phyloP scores from a whole-genome alignment of 805 yeast species.

The Scheffersomyces amazonensis region DNA sequence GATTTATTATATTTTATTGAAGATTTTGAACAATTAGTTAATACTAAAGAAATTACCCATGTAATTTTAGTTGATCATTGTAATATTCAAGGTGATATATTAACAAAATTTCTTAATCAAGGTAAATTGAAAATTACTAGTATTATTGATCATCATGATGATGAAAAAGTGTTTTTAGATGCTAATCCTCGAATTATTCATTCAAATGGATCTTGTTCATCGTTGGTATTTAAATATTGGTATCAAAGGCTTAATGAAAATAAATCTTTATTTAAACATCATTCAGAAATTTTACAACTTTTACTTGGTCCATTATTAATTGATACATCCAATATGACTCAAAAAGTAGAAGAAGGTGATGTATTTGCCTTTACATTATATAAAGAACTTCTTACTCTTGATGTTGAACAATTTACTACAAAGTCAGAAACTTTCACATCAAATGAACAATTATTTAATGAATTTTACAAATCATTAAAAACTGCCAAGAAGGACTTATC shows the following conservation, averaged over 20 bases:
- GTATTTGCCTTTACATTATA: conserved; percentile 40
- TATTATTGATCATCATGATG: conserved; percentile 88
- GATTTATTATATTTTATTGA: conserved; percentile 62
- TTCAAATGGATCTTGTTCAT: conserved; percentile 74
- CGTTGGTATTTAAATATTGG: conserved; percentile 70
- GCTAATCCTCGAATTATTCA: conserved; percentile 62
- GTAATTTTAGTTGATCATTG: conserved; percentile 79
- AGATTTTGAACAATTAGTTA: conserved; percentile 43
- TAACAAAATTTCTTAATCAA: conserved; percentile 23
- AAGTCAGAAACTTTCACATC: not conserved
- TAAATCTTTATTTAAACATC: conserved; percentile 12
- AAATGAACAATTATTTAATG: conserved; percentile 1
- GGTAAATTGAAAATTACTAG: conserved; percentile 13
- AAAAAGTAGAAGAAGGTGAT: conserved; percentile 65
- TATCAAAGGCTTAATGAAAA: conserved; percentile 17
- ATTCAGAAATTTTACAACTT: conserved; percentile 41
- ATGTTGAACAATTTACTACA: not conserved
- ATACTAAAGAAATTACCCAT: conserved; percentile 8
- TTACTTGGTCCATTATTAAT: conserved; percentile 66
- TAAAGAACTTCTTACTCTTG: conserved; percentile 10
- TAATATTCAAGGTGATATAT: conserved; percentile 50
- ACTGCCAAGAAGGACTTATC: conserved; percentile 59
- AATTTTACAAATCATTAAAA: conserved; percentile 25
- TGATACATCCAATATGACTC: conserved; percentile 70
- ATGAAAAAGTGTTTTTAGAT: conserved; percentile 48